A percentile compares a stretch with the other conserved stretches of the same genome.
These are phyloP conservation scores for Lichtheimia corymbifera DNA, from an alignment of 371 early-diverging fungal species.

Conservation along the genomic window DNA sequence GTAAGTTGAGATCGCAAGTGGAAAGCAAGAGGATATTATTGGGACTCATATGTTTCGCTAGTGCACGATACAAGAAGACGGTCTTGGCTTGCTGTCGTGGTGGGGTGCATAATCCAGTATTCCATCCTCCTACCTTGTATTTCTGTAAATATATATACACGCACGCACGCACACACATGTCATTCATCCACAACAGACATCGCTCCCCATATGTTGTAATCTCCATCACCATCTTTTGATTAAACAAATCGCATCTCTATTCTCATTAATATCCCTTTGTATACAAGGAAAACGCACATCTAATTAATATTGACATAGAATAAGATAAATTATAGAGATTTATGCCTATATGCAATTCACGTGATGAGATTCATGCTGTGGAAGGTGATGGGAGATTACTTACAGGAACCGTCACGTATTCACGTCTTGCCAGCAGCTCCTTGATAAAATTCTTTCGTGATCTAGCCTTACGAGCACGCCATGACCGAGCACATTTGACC, in stretches of 20 bases:
- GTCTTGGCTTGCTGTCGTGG: conserved; percentile 78
- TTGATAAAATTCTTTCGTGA: conserved; percentile 35
- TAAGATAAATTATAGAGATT: no score
- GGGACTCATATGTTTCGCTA: conserved; percentile 16
- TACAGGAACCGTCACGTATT: conserved; percentile 50
- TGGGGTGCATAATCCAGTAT: conserved; percentile 54
- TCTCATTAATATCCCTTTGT: no score
- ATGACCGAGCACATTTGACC: conserved; percentile 43
- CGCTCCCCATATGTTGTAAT: no score
- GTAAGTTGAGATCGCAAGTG: conserved; percentile 28
- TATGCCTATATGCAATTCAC: no score
- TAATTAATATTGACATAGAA: no score
- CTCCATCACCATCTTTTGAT: no score
- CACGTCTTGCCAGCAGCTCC: conserved; percentile 31
- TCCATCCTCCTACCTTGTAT: not conserved
- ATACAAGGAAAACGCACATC: no score
- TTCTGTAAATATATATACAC: not conserved
- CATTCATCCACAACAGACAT: no score
- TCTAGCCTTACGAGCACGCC: conserved; percentile 34
- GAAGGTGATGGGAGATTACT: conserved; percentile 8
- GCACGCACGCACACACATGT: not conserved
- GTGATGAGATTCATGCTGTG: not conserved
- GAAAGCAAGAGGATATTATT: not conserved
- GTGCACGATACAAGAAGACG: conserved; percentile 73
- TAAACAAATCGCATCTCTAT: no score